Evolutionary conservation across 2,329 filamentous ascomycete genomes (phyloP).

Genomic region (Aspergillus sp.): DNA sequence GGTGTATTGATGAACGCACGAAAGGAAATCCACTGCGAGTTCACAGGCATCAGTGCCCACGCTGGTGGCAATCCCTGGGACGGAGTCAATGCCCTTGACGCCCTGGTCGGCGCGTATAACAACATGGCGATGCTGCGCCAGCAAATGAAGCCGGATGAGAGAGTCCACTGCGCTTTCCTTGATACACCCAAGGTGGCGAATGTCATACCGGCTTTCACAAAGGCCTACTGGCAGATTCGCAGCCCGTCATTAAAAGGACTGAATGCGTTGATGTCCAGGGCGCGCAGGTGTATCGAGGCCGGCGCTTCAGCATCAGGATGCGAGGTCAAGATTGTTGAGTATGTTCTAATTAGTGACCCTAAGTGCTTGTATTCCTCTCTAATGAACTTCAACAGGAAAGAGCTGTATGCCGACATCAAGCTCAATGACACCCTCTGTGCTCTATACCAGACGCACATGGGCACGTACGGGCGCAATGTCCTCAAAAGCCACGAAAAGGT

Average conservation of each 20-base stretch:
- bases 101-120: slow-evolving; percentile 49
- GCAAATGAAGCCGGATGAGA: slow-evolving; percentile 54
- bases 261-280: slow-evolving; percentile 26
- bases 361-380: not conserved
- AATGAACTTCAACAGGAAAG: slow-evolving; percentile 15
- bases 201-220: slow-evolving; percentile 55
- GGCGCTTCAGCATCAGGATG: slow-evolving; percentile 39
- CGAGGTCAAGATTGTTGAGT: slow-evolving; percentile 33
- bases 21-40: slow-evolving; percentile 40
- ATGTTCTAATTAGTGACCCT: not conserved
- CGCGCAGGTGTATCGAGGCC: slow-evolving; percentile 37
- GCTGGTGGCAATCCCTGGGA: slow-evolving; percentile 60
- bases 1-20: slow-evolving; percentile 34
- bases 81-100: slow-evolving; percentile 61
- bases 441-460: slow-evolving; percentile 48
- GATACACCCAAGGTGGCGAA: slow-evolving; percentile 56
- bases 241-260: slow-evolving; percentile 46
- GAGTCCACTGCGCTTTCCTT: slow-evolving; percentile 56
- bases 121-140: slow-evolving; percentile 55
- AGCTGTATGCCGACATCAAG: slow-evolving; percentile 47
- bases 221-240: slow-evolving; percentile 48
- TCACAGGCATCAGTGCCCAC: slow-evolving; percentile 55
- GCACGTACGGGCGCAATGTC: slow-evolving; percentile 37
- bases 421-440: slow-evolving; percentile 48
- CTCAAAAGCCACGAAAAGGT: slow-evolving; percentile 38